Percentiles rank a stretch among this genome's conserved stretches.
Evolutionary conservation across 1,284 basidiomycete genomes (phyloP).

Genomic region (Jaminaea rosea): DNA sequence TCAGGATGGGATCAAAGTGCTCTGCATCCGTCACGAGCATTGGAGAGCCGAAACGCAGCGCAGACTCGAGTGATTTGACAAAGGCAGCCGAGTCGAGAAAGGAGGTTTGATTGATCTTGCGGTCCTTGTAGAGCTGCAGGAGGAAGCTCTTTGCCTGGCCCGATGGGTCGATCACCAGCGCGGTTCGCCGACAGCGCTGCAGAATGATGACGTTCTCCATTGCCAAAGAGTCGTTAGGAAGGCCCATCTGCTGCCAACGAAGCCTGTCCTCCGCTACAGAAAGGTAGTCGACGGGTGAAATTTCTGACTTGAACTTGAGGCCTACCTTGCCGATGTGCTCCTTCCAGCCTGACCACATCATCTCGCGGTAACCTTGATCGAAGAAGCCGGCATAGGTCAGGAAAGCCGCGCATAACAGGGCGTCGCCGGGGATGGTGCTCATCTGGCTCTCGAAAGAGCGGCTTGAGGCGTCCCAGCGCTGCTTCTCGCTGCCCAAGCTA

Average conservation of each 20-base stretch:
- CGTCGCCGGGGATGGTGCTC: conserved; percentile 97
- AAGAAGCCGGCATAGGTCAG: conserved; percentile 97
- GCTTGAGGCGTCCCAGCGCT: conserved; percentile 89
- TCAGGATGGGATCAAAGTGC: conserved; percentile 92
- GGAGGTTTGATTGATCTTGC: conserved; percentile 95
- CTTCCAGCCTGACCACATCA: conserved; percentile 94
- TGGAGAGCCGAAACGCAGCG: conserved; percentile 96
- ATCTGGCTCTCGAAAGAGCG: conserved; percentile 95
- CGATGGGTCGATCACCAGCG: conserved; percentile 94
- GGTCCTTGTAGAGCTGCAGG: conserved; percentile 85
- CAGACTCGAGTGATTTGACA: conserved; percentile 94
- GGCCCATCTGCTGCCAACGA: conserved; percentile 85
- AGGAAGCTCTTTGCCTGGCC: conserved; percentile 95
- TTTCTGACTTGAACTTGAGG: conserved; percentile 83
- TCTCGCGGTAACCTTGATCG: conserved; percentile 93
- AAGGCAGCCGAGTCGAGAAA: conserved; percentile 92
- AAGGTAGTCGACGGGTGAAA: conserved; percentile 88
- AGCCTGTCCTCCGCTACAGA: conserved; percentile 95
- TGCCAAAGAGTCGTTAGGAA: conserved; percentile 89
- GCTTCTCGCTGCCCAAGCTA: conserved; percentile 87
- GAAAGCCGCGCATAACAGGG: conserved; percentile 90
- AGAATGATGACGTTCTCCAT: conserved; percentile 96
- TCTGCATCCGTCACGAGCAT: conserved; percentile 96
- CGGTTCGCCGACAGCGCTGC: conserved; percentile 94
- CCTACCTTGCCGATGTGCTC: conserved; percentile 77